These are phyloP conservation scores for Smallanthus sonchifolius DNA, from an alignment of 129 eudicot genomes.

Conservation along the genomic window DNA sequence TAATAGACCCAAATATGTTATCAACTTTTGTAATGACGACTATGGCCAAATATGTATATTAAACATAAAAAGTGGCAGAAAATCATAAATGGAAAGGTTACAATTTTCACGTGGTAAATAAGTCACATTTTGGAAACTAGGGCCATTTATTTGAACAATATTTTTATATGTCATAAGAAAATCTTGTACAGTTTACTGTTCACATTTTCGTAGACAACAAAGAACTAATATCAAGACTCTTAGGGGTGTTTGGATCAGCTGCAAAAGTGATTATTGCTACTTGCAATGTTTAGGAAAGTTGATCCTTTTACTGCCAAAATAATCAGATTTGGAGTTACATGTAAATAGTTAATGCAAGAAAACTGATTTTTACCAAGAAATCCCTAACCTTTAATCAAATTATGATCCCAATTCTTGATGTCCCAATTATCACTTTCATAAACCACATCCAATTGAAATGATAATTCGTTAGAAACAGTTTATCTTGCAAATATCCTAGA, in stretches of 20 bases:
- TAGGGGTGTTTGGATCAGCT: background rate
- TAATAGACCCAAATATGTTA: background rate
- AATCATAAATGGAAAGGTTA: background rate
- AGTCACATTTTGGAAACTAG: background rate
- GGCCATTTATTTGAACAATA: background rate
- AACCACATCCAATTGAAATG: background rate
- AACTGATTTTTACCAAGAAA: background rate
- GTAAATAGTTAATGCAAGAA: background rate
- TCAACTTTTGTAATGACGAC: background rate
- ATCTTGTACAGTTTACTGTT: conserved; percentile 6
- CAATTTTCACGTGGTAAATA: background rate
- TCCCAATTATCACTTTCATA: background rate
- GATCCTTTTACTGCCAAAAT: background rate
- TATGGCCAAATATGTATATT: too few species aligned
- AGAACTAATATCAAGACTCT: background rate
- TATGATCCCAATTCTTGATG: background rate
- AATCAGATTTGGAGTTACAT: background rate
- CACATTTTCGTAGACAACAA: background rate
- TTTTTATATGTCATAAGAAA: background rate
- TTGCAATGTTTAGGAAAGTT: background rate
- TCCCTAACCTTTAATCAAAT: background rate
- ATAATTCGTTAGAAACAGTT: background rate
- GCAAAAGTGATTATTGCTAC: background rate
- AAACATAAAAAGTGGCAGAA: background rate
- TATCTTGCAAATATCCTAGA: background rate